These are phyloP conservation scores for Pyricularia sp. DNA, from an alignment of 2,329 filamentous ascomycete genomes.

Conservation along the genomic window DNA sequence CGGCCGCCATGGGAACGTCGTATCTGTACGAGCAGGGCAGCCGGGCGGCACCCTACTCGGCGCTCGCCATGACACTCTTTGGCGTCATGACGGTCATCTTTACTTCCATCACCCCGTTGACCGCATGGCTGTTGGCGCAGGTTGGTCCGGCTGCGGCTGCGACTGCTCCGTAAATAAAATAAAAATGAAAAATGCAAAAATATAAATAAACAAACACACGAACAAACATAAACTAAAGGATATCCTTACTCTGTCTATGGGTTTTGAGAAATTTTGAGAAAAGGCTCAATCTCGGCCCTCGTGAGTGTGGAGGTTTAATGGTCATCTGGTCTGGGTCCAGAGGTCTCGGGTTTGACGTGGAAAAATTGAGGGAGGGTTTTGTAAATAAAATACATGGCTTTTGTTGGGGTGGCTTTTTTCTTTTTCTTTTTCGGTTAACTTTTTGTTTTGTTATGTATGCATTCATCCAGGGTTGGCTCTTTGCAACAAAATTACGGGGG, in stretches of 20 bases:
- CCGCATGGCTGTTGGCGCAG: conserved; percentile 23
- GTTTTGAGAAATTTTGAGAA: neutral
- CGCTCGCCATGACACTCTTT: conserved; percentile 47
- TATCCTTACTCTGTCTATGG: neutral
- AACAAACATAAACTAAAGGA: neutral
- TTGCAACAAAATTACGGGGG: neutral
- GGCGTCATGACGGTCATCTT: conserved; percentile 47
- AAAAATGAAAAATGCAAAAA: no score
- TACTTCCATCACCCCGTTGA: conserved; percentile 37
- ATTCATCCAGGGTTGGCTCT: neutral
- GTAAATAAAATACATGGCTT: no score
- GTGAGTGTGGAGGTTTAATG: no score
- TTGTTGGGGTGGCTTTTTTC: neutral
- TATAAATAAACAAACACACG: no score
- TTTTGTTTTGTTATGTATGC: neutral
- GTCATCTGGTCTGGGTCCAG: no score
- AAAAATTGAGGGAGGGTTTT: no score
- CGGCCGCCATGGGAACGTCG: conserved; percentile 49
- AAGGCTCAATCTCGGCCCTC: no score
- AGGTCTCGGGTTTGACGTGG: no score
- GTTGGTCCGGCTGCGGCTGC: conserved; percentile 10
- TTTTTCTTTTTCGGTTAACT: neutral
- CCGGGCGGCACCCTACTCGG: conserved; percentile 44
- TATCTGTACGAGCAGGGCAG: conserved; percentile 45
- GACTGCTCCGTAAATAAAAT: neutral